These are phyloP conservation scores for Penicillium decumbens DNA, from an alignment of 2,329 filamentous ascomycete species.

Conservation along the genomic window DNA sequence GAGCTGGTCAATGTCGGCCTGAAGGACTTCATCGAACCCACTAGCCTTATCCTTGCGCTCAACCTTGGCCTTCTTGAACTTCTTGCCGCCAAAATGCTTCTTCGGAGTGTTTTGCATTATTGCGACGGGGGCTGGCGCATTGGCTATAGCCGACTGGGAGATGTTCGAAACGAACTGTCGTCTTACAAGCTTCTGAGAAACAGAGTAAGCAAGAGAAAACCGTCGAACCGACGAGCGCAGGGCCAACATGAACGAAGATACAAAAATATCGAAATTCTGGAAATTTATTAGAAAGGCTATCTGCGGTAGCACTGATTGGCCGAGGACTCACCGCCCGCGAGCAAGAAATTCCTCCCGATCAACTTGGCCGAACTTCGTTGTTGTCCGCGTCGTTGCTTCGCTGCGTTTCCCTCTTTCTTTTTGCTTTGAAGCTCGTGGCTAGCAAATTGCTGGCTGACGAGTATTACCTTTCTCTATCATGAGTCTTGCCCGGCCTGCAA, in stretches of 20 bases:
- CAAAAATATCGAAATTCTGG: slow-evolving; percentile 14
- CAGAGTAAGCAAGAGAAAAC: slow-evolving; percentile 5
- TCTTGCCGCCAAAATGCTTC: slow-evolving; percentile 26
- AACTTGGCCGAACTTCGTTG: slow-evolving; percentile 10
- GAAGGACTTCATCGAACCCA: slow-evolving; percentile 63
- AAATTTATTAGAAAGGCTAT: slow-evolving; percentile 26
- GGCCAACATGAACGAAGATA: slow-evolving; percentile 19
- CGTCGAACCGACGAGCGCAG: slow-evolving; percentile 11
- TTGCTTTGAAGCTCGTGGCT: slow-evolving; percentile 13
- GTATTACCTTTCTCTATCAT: slow-evolving; percentile 34
- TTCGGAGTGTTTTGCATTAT: slow-evolving; percentile 29
- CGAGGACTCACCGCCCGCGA: slow-evolving; percentile 22
- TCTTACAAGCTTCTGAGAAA: slow-evolving; percentile 1
- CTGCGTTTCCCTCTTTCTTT: slow-evolving; percentile 10
- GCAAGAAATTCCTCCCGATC: slow-evolving; percentile 27
- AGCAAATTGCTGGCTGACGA: slow-evolving; percentile 30
- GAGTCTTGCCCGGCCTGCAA: slow-evolving; percentile 47
- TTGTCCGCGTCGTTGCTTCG: slow-evolving; percentile 1
- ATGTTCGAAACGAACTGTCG: slow-evolving; percentile 5
- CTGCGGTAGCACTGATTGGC: slow-evolving; percentile 20
- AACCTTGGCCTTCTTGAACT: slow-evolving; percentile 49
- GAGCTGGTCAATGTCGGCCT: slow-evolving; percentile 54
- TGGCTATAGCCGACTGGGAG: slow-evolving; percentile 3
- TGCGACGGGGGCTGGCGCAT: slow-evolving; percentile 21
- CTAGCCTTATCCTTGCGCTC: slow-evolving; percentile 59